phyloP scores from a whole-genome alignment of 1,284 basidiomycete genomes.

The Cystobasidium sp. region DNA sequence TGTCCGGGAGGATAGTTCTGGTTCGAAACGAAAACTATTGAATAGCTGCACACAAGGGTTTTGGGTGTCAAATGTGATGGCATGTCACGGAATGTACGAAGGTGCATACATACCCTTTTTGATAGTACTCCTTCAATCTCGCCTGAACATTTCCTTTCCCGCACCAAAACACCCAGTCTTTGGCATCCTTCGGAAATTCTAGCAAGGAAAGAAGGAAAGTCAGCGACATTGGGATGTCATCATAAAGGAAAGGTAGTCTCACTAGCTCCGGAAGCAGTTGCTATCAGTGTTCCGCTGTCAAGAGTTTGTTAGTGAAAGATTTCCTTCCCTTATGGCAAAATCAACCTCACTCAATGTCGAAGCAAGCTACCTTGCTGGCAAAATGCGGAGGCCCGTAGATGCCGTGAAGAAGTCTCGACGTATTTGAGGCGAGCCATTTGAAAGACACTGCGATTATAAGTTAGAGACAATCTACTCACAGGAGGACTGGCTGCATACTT shows the following conservation, averaged over 20 bases:
- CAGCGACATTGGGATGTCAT: neutral
- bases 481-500: neutral
- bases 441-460: constrained; percentile 5
- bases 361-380: constrained; percentile 33
- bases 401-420: constrained; percentile 26
- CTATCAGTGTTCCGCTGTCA: constrained; percentile 37
- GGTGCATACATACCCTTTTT: constrained; percentile 21
- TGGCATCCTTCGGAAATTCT: constrained; percentile 36
- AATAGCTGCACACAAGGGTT: constrained; percentile 6
- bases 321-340: neutral
- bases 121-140: constrained; percentile 34
- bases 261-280: constrained; percentile 29
- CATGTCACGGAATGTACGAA: neutral
- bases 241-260: neutral
- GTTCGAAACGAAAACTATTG: constrained; percentile 42
- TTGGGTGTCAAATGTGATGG: neutral
- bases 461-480: neutral
- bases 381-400: constrained; percentile 25
- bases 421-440: constrained; percentile 23
- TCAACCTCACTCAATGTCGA: constrained; percentile 39
- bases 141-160: constrained; percentile 21
- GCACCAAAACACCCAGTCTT: constrained; percentile 44
- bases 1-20: constrained; percentile 26
- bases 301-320: neutral
- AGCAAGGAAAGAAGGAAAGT: neutral